Conservation (phyloP, 23 red algal species). For the Gracilaria caudata region DNA sequence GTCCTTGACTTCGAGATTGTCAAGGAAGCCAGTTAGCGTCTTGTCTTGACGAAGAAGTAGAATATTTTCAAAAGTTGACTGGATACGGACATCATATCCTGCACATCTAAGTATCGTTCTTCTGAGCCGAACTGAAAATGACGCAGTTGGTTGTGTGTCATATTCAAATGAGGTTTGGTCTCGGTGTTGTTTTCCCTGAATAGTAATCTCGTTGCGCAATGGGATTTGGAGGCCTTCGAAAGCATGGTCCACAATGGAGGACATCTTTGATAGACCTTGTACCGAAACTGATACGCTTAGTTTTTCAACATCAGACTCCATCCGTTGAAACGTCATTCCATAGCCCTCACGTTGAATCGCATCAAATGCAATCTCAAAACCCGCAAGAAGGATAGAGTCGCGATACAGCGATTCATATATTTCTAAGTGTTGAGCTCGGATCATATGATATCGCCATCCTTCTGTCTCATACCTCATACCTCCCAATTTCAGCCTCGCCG, state of each 20-base stretch:
- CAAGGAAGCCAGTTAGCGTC: background rate
- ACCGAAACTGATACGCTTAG: background rate
- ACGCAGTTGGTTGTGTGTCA: background rate
- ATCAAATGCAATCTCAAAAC: background rate
- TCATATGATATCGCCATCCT: background rate
- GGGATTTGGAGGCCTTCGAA: background rate
- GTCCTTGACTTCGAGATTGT: slow-evolving; percentile 5
- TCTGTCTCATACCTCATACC: background rate
- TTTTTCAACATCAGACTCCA: background rate
- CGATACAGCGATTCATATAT: background rate
- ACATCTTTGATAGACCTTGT: slow-evolving; percentile 9
- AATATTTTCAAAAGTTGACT: background rate
- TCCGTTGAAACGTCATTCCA: background rate
- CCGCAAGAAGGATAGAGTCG: background rate
- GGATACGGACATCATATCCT: background rate
- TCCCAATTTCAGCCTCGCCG: background rate
- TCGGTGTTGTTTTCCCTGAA: background rate
- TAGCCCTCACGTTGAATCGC: background rate
- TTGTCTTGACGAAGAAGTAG: background rate
- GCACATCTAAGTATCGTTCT: background rate
- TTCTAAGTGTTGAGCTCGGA: slow-evolving; percentile 3
- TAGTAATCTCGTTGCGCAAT: background rate
- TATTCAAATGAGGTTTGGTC: background rate
- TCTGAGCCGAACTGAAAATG: background rate
- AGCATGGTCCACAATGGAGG: background rate